Conservation (phyloP, 176 grass and related monocot genomes). For the Ensete glaucum region DNA sequence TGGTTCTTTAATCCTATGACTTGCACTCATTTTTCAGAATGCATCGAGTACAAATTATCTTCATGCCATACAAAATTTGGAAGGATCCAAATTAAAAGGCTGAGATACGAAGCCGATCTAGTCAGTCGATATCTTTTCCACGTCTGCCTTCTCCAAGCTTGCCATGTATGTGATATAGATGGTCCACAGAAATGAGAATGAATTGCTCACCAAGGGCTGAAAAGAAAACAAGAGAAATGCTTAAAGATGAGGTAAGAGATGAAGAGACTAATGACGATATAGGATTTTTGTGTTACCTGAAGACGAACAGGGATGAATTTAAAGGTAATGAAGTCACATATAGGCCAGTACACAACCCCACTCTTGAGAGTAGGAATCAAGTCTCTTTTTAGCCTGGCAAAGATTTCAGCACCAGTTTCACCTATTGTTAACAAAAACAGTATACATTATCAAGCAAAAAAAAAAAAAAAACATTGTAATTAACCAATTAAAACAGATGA, state of each 20-base stretch:
- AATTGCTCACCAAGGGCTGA: slow-evolving; percentile 93
- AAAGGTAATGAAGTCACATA: slow-evolving; percentile 96
- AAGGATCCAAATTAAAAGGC: background rate
- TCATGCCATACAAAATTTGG: background rate
- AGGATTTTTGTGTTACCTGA: slow-evolving; percentile 37
- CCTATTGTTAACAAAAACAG: slow-evolving; percentile 35
- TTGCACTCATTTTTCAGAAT: background rate
- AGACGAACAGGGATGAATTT: slow-evolving; percentile 92
- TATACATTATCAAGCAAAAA: slow-evolving; percentile 1
- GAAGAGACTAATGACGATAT: background rate
- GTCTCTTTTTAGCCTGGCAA: slow-evolving; percentile 86
- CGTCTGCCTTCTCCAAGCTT: slow-evolving; percentile 61
- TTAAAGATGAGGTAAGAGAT: background rate
- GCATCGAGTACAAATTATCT: background rate
- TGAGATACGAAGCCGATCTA: slow-evolving; percentile 2
- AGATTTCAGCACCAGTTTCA: slow-evolving; percentile 61
- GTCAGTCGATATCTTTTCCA: slow-evolving; percentile 34
- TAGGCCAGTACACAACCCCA: slow-evolving; percentile 85
- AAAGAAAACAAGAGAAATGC: slow-evolving; percentile 11
- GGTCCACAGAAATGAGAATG: slow-evolving; percentile 95
- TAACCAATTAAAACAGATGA: too few species aligned
- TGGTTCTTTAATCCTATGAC: too few species aligned
- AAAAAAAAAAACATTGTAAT: too few species aligned
- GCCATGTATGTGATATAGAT: slow-evolving; percentile 99
- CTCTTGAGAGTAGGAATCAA: slow-evolving; percentile 66